Percentiles rank a stretch among this genome's conserved stretches.
Evolutionary conservation across 73 alveolate species (phyloP).

Genomic region (Paramecium pentaurelia): DNA sequence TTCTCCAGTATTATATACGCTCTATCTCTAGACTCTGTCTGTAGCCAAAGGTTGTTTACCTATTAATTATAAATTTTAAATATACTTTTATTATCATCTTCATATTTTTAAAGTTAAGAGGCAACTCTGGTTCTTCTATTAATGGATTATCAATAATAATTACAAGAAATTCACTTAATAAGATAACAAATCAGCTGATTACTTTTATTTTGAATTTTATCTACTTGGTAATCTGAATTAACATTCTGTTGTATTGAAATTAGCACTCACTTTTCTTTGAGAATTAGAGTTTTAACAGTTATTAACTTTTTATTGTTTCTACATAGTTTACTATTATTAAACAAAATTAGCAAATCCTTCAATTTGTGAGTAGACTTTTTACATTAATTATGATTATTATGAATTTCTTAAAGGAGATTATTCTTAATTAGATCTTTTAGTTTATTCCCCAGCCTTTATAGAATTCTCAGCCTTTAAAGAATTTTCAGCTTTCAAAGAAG

Average conservation of each 20-base stretch:
- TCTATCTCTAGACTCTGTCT: neutral
- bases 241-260: neutral
- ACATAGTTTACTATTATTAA: neutral
- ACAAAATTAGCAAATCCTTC: slow-evolving; percentile 27
- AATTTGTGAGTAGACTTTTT: neutral
- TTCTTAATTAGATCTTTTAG: neutral
- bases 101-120: neutral
- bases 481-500: neutral
- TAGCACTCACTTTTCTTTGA: neutral
- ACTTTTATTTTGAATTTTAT: neutral
- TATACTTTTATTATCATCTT: neutral
- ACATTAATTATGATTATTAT: neutral
- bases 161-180: slow-evolving; percentile 13
- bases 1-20: neutral
- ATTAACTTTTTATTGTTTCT: neutral
- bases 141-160: slow-evolving; percentile 7
- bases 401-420: neutral
- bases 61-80: neutral
- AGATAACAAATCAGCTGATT: neutral
- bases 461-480: neutral
- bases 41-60: neutral
- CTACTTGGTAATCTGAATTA: slow-evolving; percentile 29
- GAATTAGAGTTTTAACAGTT: neutral
- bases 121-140: slow-evolving; percentile 32
- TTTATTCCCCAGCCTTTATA: neutral